Evolutionary conservation across 768 basidiomycete species (phyloP), one percentile per base, ranked within the genome.

Genomic region (Suillus sp.): DNA sequence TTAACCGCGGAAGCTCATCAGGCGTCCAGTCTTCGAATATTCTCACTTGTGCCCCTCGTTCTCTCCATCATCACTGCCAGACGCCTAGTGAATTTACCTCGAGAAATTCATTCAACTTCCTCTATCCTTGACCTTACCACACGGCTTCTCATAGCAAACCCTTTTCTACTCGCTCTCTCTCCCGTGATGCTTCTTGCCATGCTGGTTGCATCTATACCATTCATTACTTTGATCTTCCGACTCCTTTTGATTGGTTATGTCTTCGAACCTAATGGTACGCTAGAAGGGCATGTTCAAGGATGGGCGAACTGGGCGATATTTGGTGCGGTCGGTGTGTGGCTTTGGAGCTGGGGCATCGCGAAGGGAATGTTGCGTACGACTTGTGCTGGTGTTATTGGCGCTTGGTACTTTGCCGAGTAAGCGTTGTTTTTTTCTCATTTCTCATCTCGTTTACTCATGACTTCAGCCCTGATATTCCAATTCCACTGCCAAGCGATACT

Each of bases 331-430:
- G 72, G 75, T 2, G 73, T 86, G 0, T 90, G 88, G 86, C 73
- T 88, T n/a, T 90, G 89, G 89, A 87, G 83, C 22, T 88, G 89
- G 84, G 85, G 83, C 11, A 89, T 97, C 7, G 86, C 91, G 22
- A 82, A 94, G 45, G 95, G 95, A 1, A 72, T 93, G 1, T 76
- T 95, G 50, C 81, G 93, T 8, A 91, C 90, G 60, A 85, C 88
- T 2, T 86, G 88, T 62, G 89, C 93, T 0, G 90, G 89, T 35
- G 92, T 95, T 4, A 85, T 98, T 38, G 95, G 94, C 2, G 88
- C 90, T 51, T 98, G 95, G 95, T 97, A 96, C 72, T 96, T 93
- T 76, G 73, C 84, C 34, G 80, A 86, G 84, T 88, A 68, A 70
- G 86, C 60, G 13, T 32, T 10, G 7, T 55, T 42, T 30, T n/a